Evolutionary conservation across 306 rosid genomes (phyloP).

Genomic region (Prunus padus): DNA sequence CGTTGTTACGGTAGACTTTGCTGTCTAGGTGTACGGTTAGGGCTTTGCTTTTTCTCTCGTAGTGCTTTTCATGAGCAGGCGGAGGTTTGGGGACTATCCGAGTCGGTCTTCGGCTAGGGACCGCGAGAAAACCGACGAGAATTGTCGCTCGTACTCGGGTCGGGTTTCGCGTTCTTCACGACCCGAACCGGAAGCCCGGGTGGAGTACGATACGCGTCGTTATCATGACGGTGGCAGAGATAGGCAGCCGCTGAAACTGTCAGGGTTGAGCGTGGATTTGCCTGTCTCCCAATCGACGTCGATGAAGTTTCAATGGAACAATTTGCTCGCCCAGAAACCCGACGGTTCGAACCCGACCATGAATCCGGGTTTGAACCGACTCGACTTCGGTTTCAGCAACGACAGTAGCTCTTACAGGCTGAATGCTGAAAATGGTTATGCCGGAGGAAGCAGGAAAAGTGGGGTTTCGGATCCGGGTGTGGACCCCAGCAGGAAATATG

Average conservation of each 20-base stretch:
- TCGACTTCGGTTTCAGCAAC: neutral
- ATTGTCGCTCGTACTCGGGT: neutral
- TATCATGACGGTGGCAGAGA: neutral
- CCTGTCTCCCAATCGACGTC: conserved; percentile 8
- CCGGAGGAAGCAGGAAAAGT: neutral
- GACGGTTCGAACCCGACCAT: neutral
- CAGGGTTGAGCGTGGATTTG: neutral
- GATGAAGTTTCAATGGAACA: conserved; percentile 37
- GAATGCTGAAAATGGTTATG: neutral
- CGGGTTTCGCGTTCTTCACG: neutral
- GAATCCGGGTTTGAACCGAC: neutral
- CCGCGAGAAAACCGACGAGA: neutral
- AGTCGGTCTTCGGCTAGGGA: neutral
- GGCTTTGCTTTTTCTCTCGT: neutral
- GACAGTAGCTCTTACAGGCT: neutral
- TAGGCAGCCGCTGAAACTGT: neutral
- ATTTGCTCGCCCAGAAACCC: conserved; percentile 13
- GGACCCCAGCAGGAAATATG: neutral
- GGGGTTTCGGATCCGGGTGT: neutral
- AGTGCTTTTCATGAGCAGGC: neutral
- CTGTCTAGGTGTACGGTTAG: neutral
- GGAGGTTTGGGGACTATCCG: neutral
- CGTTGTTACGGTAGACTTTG: neutral
- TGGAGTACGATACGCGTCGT: neutral
- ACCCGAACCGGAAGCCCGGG: neutral